Evolutionary conservation across 2,329 filamentous ascomycete species (phyloP).

Genomic region (Leptodontidium sp.): DNA sequence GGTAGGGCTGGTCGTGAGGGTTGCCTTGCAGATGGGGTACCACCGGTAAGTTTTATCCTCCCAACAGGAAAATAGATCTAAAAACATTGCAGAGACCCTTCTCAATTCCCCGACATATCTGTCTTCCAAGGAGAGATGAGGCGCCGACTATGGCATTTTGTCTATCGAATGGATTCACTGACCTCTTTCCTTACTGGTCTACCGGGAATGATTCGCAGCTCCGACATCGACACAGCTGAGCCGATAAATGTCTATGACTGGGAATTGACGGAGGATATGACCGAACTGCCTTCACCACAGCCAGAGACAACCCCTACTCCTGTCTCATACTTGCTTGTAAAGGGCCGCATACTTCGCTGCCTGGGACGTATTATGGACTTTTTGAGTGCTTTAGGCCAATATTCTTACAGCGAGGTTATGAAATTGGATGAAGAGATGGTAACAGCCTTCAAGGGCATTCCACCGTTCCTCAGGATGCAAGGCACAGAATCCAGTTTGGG

Average conservation of each 20-base stretch:
- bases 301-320: slow-evolving; percentile 76
- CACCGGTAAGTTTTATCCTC: slow-evolving; percentile 54
- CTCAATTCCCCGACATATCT: slow-evolving; percentile 74
- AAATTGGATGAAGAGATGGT: slow-evolving; percentile 67
- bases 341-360: slow-evolving; percentile 70
- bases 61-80: slow-evolving; percentile 54
- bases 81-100: slow-evolving; percentile 79
- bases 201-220: slow-evolving; percentile 70
- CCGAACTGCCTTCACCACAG: slow-evolving; percentile 69
- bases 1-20: slow-evolving; percentile 58
- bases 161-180: slow-evolving; percentile 75
- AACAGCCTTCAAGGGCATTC: slow-evolving; percentile 69
- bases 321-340: slow-evolving; percentile 79
- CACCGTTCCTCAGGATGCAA: slow-evolving; percentile 78
- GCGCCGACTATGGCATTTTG: slow-evolving; percentile 70
- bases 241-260: slow-evolving; percentile 82
- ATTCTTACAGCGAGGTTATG: slow-evolving; percentile 69
- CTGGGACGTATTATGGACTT: slow-evolving; percentile 75
- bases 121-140: slow-evolving; percentile 82
- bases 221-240: slow-evolving; percentile 76
- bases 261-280: slow-evolving; percentile 73
- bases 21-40: slow-evolving; percentile 62
- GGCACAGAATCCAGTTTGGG: slow-evolving; percentile 67
- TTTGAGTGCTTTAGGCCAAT: slow-evolving; percentile 57
- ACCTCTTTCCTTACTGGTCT: slow-evolving; percentile 75